phyloP scores from a whole-genome alignment of 306 rosid genomes.

The Quillaja saponaria region DNA sequence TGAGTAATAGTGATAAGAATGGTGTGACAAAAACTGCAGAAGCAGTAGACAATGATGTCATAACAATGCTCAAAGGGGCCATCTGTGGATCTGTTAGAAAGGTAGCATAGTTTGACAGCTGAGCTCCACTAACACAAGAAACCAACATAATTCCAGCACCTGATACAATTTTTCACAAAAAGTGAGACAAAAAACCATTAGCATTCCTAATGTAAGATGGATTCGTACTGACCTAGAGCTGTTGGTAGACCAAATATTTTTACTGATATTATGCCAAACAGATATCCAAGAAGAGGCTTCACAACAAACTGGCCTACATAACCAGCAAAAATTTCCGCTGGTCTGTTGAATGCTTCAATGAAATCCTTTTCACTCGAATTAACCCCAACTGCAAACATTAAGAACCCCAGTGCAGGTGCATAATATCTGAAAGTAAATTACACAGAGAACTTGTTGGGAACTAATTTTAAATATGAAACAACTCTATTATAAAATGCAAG shows the following conservation, averaged over 20 bases:
- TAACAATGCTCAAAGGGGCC: slow-evolving; percentile 92
- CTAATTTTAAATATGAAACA: neutral
- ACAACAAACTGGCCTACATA: slow-evolving; percentile 78
- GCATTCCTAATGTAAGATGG: slow-evolving; percentile 24
- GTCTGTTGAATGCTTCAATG: slow-evolving; percentile 78
- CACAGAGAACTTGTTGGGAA: neutral
- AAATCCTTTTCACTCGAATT: slow-evolving; percentile 90
- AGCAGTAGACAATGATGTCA: slow-evolving; percentile 95
- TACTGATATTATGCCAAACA: slow-evolving; percentile 67
- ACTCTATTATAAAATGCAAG: too few species aligned
- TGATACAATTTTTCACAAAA: slow-evolving; percentile 41
- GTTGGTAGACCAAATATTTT: slow-evolving; percentile 70
- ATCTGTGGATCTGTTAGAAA: slow-evolving; percentile 82
- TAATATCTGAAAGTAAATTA: slow-evolving; percentile 62
- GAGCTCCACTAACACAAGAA: slow-evolving; percentile 95
- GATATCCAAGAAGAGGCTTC: slow-evolving; percentile 89
- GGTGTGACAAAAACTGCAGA: slow-evolving; percentile 88
- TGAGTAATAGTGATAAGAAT: slow-evolving; percentile 73
- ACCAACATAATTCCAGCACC: slow-evolving; percentile 94
- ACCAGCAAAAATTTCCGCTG: slow-evolving; percentile 73
- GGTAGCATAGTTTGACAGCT: slow-evolving; percentile 90
- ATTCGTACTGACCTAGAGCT: slow-evolving; percentile 66
- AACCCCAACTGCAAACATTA: slow-evolving; percentile 98
- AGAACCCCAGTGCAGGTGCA: slow-evolving; percentile 94
- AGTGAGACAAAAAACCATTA: slow-evolving; percentile 33